A percentile compares a stretch with the other conserved stretches of the same genome.
phyloP scores from a whole-genome alignment of 192 early-diverging fungal genomes.

The Backusella westeae region DNA sequence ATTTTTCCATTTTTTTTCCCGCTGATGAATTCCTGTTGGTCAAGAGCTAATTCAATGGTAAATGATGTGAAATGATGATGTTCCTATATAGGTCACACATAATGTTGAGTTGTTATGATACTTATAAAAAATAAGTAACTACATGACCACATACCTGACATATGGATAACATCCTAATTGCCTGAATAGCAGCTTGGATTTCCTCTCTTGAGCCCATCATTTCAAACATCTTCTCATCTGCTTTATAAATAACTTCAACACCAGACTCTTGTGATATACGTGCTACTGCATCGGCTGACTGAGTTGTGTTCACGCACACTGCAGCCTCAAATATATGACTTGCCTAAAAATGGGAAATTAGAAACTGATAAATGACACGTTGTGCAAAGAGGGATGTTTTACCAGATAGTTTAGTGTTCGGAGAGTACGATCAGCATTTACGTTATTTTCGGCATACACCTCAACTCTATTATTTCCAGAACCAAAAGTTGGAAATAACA shows the following conservation, averaged over 20 bases:
- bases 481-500: constrained; percentile 61
- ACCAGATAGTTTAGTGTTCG: constrained; percentile 70
- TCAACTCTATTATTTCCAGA: constrained; percentile 40
- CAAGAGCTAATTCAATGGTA: constrained; percentile 67
- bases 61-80: constrained; percentile 63
- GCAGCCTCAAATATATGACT: constrained; percentile 8
- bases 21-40: constrained; percentile 79
- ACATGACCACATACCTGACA: not conserved
- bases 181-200: constrained; percentile 53
- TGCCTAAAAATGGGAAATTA: constrained; percentile 8
- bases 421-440: constrained; percentile 70
- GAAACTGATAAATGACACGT: not conserved
- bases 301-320: constrained; percentile 9
- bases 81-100: constrained; percentile 6
- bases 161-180: not conserved
- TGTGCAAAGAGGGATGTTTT: constrained; percentile 20
- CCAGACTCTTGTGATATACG: constrained; percentile 46
- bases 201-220: constrained; percentile 63
- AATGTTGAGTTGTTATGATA: not conserved
- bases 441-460: constrained; percentile 60
- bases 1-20: constrained; percentile 86
- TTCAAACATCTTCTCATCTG: constrained; percentile 45
- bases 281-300: constrained; percentile 13
- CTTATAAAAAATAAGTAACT: not conserved
- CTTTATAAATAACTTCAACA: constrained; percentile 57